phyloP scores from a whole-genome alignment of 2,329 filamentous ascomycete genomes.

The Coniella lustricola region DNA sequence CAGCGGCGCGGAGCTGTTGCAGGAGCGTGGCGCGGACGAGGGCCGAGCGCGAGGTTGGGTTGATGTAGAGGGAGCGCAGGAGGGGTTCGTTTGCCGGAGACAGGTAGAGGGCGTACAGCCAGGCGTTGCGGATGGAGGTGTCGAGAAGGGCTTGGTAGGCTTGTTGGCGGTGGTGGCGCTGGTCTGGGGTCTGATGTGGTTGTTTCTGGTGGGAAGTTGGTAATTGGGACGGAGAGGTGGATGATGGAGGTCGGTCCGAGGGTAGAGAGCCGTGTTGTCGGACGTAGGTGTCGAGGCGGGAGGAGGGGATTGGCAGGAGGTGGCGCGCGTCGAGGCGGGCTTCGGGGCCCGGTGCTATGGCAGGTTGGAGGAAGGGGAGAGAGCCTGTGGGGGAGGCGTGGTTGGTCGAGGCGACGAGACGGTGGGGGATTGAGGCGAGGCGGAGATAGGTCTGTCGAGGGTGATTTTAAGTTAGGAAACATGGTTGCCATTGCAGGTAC shows the following conservation, averaged over 20 bases:
- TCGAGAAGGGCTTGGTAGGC: constrained; percentile 75
- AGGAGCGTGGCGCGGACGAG: constrained; percentile 58
- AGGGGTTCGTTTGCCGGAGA: constrained; percentile 60
- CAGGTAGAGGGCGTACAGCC: constrained; percentile 82
- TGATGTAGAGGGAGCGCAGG: constrained; percentile 65
- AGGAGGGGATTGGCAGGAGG: constrained; percentile 16
- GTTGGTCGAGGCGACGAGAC: constrained; percentile 69
- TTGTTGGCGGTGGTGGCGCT: constrained; percentile 45
- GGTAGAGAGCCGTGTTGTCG: constrained; percentile 6
- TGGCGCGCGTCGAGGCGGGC: constrained; percentile 30
- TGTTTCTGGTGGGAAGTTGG: not conserved
- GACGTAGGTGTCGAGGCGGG: constrained; percentile 13
- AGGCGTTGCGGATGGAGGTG: constrained; percentile 72
- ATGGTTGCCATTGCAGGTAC: not conserved
- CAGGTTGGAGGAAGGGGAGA: constrained; percentile 78
- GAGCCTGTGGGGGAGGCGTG: constrained; percentile 85
- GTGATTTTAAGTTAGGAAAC: not conserved
- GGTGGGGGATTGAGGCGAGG: constrained; percentile 64
- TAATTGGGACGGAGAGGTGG: constrained; percentile 3
- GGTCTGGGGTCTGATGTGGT: constrained; percentile 32
- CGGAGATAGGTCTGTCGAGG: constrained; percentile 72
- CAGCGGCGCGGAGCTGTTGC: constrained; percentile 63
- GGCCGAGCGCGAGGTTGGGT: constrained; percentile 49
- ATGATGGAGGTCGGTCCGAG: not conserved
- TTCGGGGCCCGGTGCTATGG: not conserved